These are phyloP conservation scores for Cicer pinnatifidum DNA, from an alignment of 306 rosid species.

Conservation along the genomic window DNA sequence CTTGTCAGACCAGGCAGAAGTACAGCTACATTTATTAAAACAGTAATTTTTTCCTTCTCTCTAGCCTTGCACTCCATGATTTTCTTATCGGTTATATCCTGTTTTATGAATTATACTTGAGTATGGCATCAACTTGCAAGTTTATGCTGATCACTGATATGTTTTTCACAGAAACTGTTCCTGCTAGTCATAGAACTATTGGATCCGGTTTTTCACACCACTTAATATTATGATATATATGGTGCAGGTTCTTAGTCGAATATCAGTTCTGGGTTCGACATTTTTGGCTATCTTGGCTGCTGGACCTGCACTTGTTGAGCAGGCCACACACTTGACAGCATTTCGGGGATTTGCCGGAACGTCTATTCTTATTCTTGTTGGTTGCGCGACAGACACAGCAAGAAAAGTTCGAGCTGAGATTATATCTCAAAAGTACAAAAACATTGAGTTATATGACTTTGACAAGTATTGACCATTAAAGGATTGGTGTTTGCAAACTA, in stretches of 20 bases:
- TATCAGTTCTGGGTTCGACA: conserved; percentile 92
- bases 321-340: conserved; percentile 86
- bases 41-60: conserved; percentile 55
- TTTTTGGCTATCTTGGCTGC: conserved; percentile 91
- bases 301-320: conserved; percentile 88
- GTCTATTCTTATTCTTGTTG: conserved; percentile 94
- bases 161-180: conserved; percentile 11
- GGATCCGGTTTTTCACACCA: conserved; percentile 20
- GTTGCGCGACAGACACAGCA: conserved; percentile 95
- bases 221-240: conserved; percentile 1
- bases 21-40: conserved; percentile 80
- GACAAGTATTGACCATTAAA: conserved; percentile 62
- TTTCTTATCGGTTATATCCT: not conserved
- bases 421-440: conserved; percentile 90
- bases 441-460: conserved; percentile 84
- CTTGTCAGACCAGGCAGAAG: conserved; percentile 92
- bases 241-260: conserved; percentile 84
- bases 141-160: conserved; percentile 24
- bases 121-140: conserved; percentile 29
- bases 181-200: conserved; percentile 9
- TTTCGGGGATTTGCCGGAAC: conserved; percentile 97
- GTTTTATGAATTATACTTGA: not conserved
- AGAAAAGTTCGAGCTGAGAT: conserved; percentile 96
- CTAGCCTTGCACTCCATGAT: conserved; percentile 19
- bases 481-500: conserved; percentile 36